Conservation (phyloP, 139 green algal species). For the Haematococcus lacustris region DNA sequence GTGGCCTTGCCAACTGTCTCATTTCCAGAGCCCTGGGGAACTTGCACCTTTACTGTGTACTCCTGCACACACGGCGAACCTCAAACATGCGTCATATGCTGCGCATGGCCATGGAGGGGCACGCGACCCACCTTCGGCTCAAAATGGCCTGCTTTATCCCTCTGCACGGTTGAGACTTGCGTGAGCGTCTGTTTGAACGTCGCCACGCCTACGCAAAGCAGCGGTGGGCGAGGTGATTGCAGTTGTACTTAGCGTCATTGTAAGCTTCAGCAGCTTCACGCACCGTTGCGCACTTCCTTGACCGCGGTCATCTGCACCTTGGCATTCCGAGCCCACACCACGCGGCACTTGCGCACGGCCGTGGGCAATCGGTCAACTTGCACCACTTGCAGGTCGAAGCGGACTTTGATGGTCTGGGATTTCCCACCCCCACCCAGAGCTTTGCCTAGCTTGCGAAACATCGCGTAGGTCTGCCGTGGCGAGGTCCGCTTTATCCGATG, state of each 20-base stretch:
- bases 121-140: slow-evolving; percentile 44
- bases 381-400: slow-evolving; percentile 40
- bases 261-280: too few species aligned
- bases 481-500: not conserved
- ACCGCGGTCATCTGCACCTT: slow-evolving; percentile 59
- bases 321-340: slow-evolving; percentile 49
- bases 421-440: slow-evolving; percentile 16
- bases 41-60: slow-evolving; percentile 52
- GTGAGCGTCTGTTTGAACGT: slow-evolving; percentile 47
- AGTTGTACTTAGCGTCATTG: too few species aligned
- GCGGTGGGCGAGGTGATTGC: too few species aligned
- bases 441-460: slow-evolving; percentile 39
- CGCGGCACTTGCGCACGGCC: slow-evolving; percentile 28
- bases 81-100: too few species aligned
- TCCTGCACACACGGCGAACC: slow-evolving; percentile 33
- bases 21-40: slow-evolving; percentile 20
- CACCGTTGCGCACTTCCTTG: slow-evolving; percentile 17
- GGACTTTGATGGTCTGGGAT: slow-evolving; percentile 24
- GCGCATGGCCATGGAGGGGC: not conserved
- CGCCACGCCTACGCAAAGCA: slow-evolving; percentile 42
- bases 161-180: slow-evolving; percentile 49
- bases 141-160: slow-evolving; percentile 24
- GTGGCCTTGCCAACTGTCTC: slow-evolving; percentile 37
- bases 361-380: slow-evolving; percentile 44
- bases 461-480: slow-evolving; percentile 5